A percentile compares a stretch with the other conserved stretches of the same genome.
These are phyloP conservation scores for Fusarium sp. DNA, from an alignment of 2,329 filamentous ascomycete species.

Conservation along the genomic window DNA sequence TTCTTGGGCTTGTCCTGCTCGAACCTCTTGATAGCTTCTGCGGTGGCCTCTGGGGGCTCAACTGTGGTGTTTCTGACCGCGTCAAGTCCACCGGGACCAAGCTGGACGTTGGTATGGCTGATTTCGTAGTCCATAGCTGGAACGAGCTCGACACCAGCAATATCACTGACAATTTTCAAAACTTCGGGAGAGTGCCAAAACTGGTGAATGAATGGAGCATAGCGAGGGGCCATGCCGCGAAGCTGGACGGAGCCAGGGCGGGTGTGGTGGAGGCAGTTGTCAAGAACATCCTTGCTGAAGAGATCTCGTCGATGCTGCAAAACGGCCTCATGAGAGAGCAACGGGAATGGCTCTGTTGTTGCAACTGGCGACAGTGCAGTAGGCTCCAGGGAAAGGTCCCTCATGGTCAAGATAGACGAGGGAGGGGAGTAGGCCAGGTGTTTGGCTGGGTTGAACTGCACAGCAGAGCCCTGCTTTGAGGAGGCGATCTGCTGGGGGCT, in stretches of 20 bases:
- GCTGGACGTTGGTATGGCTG: slow-evolving; percentile 65
- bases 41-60: slow-evolving; percentile 42
- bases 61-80: slow-evolving; percentile 43
- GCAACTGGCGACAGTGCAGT: slow-evolving; percentile 40
- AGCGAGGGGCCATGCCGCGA: slow-evolving; percentile 45
- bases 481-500: background rate
- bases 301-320: slow-evolving; percentile 35
- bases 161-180: slow-evolving; percentile 63
- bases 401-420: slow-evolving; percentile 31
- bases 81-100: slow-evolving; percentile 34
- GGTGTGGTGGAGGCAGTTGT: slow-evolving; percentile 46
- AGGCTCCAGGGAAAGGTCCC: slow-evolving; percentile 31
- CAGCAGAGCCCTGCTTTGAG: background rate
- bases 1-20: slow-evolving; percentile 28
- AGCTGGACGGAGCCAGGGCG: slow-evolving; percentile 44
- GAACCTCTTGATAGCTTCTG: slow-evolving; percentile 22
- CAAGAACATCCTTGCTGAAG: slow-evolving; percentile 42
- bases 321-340: slow-evolving; percentile 41
- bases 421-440: slow-evolving; percentile 34
- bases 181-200: slow-evolving; percentile 67
- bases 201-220: slow-evolving; percentile 47
- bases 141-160: slow-evolving; percentile 68
- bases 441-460: slow-evolving; percentile 30
- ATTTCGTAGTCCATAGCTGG: slow-evolving; percentile 69
- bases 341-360: slow-evolving; percentile 46